phyloP scores from a whole-genome alignment of 2,329 filamentous ascomycete species.

The Knufia petricola region DNA sequence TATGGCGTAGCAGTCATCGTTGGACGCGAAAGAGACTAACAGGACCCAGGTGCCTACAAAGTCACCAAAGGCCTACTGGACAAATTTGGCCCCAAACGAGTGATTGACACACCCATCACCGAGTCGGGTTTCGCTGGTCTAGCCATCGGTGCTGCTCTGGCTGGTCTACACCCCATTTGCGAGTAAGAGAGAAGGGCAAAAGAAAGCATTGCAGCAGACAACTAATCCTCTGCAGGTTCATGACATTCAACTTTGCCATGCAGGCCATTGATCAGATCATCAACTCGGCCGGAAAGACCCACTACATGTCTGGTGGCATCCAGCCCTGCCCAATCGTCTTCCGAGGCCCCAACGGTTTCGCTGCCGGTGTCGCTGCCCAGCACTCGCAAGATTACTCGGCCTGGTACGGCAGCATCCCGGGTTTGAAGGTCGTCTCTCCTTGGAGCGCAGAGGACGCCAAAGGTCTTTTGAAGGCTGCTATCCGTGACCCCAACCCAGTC shows the following conservation, averaged over 20 bases:
- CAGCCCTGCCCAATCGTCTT: constrained; percentile 99
- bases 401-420: constrained; percentile 97
- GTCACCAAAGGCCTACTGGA: constrained; percentile 96
- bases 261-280: constrained; percentile 99
- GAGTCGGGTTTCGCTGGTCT: constrained; percentile 93
- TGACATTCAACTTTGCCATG: constrained; percentile 99
- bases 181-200: constrained; percentile 48
- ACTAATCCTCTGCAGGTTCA: constrained; percentile 76
- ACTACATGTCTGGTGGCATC: constrained; percentile 99
- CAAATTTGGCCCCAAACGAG: constrained; percentile 91
- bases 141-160: constrained; percentile 86
- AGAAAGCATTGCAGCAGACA: neutral
- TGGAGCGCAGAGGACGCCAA: constrained; percentile 98
- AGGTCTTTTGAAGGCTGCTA: constrained; percentile 93
- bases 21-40: neutral
- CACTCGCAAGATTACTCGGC: constrained; percentile 98
- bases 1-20: constrained; percentile 46
- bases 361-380: constrained; percentile 87
- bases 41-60: constrained; percentile 56
- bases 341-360: constrained; percentile 97
- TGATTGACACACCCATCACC: constrained; percentile 97
- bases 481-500: constrained; percentile 95
- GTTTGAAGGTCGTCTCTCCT: constrained; percentile 90
- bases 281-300: constrained; percentile 97
- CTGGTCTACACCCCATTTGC: constrained; percentile 75